Evolutionary conservation across 1,284 basidiomycete genomes (phyloP).

Genomic region (Agaricales sp.): DNA sequence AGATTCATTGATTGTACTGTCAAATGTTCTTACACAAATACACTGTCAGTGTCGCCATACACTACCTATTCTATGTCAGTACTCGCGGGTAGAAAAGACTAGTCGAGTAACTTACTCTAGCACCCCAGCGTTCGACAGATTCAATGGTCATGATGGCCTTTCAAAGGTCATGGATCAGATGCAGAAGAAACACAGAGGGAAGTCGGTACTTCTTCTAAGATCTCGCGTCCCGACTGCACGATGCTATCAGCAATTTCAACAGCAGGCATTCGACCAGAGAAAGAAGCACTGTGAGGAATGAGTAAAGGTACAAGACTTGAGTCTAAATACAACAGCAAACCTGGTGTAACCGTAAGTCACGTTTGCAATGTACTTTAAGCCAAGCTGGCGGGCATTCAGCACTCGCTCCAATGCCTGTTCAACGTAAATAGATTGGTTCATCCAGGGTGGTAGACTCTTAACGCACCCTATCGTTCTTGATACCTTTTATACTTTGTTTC

Average conservation of each 20-base stretch:
- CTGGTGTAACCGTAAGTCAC: conserved; percentile 91
- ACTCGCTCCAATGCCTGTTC: conserved; percentile 61
- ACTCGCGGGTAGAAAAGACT: not conserved
- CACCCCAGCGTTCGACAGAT: conserved; percentile 74
- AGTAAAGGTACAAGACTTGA: not conserved
- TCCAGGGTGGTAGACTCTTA: not conserved
- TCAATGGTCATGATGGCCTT: conserved; percentile 84
- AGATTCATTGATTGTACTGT: not conserved
- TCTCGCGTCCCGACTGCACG: conserved; percentile 93
- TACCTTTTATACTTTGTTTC: conserved; percentile 87
- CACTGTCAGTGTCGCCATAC: conserved; percentile 97
- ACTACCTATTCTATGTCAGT: conserved; percentile 51
- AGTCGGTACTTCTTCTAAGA: conserved; percentile 72
- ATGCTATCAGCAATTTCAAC: conserved; percentile 98
- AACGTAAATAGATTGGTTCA: not conserved
- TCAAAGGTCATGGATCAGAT: conserved; percentile 1
- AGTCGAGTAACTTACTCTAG: conserved; percentile 37
- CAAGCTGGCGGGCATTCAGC: conserved; percentile 81
- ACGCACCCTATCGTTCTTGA: conserved; percentile 63
- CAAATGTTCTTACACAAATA: conserved; percentile 55
- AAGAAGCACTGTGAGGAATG: conserved; percentile 55
- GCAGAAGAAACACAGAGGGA: conserved; percentile 1
- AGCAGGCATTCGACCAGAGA: conserved; percentile 95
- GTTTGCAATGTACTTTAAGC: conserved; percentile 81
- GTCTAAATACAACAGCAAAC: not conserved